Base-by-base conservation (phyloP, 805 yeast genomes). In the Cyberlindnera lachancei region DNA sequence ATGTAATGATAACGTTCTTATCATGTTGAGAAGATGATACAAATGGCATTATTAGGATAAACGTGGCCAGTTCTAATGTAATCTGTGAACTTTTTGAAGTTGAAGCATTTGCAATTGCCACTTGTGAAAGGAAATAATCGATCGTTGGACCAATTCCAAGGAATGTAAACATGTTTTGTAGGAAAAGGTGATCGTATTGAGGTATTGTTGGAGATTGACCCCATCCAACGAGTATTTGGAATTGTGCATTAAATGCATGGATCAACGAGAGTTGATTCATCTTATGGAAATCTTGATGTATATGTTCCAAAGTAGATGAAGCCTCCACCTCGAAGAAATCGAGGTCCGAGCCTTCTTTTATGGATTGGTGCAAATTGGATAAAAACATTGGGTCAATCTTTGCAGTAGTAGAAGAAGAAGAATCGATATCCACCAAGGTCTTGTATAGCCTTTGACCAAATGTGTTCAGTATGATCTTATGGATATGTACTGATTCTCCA, bases 401-500 rank as follows among this genome's bases (percentile, higher is more conserved):
- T 12, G 22, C 9, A n/a, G 18, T 23, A 5, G 25, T 27, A 6
- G 38, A 24, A 3, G 21, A 25, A 22, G 30, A 34, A 3, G 35
- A 22, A 19, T 37, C 46, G 11, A 42, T 27, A 6, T 30, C 32
- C 3, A 41, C 30, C 5, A 48, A 34, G 4, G 30, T 35, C 15
- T 35, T 34, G 28, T 32, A 42, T 10, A 50, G 30, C 3, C 37
- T 39, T 8, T 45, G 30, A 1, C 45, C 48, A 35, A 40, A 46
- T 11, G 49, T 39, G 11, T 28, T 23, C 26, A 70, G 33, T 2
- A 68, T 59, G 1, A 65, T 52, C 22, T 53, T 55, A 41, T 69
- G 74, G 23, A 70, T 55, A 13, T 64, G 56, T 19, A 54, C 53
- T 0, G 73, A 62, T 18, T 70, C 75, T 15, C 66, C 70, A 31